phyloP scores from a whole-genome alignment of 768 basidiomycete species.

The Termitomyces sp. region DNA sequence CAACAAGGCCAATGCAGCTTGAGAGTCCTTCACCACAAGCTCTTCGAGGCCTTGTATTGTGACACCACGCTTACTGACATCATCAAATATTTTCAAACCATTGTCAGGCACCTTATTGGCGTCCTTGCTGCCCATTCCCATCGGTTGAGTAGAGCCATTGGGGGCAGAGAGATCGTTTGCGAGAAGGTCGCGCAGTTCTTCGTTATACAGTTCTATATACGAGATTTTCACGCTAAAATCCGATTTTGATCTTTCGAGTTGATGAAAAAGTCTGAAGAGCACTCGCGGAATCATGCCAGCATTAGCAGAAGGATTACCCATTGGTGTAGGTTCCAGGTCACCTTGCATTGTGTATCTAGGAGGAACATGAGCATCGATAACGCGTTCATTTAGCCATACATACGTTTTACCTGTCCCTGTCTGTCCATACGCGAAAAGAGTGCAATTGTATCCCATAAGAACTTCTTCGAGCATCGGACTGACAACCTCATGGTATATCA shows the following conservation, averaged over 20 bases:
- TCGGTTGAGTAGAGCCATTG: slow-evolving; percentile 63
- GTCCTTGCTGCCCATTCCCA: slow-evolving; percentile 66
- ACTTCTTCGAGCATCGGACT: slow-evolving; percentile 91
- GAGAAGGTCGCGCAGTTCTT: slow-evolving; percentile 93
- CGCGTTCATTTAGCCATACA: slow-evolving; percentile 21
- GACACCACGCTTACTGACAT: slow-evolving; percentile 81
- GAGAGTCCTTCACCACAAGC: slow-evolving; percentile 72
- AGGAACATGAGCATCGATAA: not conserved
- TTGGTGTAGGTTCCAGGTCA: slow-evolving; percentile 73
- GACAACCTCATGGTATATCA: slow-evolving; percentile 93
- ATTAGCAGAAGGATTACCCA: slow-evolving; percentile 82
- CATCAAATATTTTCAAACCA: slow-evolving; percentile 90
- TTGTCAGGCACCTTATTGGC: slow-evolving; percentile 30
- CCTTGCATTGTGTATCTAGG: slow-evolving; percentile 95
- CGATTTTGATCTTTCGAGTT: slow-evolving; percentile 66
- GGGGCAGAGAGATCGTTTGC: slow-evolving; percentile 73
- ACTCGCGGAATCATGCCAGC: slow-evolving; percentile 97
- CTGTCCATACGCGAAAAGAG: slow-evolving; percentile 96
- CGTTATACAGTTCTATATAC: slow-evolving; percentile 95
- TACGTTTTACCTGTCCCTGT: slow-evolving; percentile 99
- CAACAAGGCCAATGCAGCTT: slow-evolving; percentile 78
- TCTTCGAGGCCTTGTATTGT: slow-evolving; percentile 96
- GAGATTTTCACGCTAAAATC: slow-evolving; percentile 95
- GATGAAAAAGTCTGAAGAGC: slow-evolving; percentile 85
- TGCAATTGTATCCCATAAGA: slow-evolving; percentile 94